Evolutionary conservation across 495 filamentous ascomycete genomes (phyloP).

Genomic region (Xanthoparmelia taractica): DNA sequence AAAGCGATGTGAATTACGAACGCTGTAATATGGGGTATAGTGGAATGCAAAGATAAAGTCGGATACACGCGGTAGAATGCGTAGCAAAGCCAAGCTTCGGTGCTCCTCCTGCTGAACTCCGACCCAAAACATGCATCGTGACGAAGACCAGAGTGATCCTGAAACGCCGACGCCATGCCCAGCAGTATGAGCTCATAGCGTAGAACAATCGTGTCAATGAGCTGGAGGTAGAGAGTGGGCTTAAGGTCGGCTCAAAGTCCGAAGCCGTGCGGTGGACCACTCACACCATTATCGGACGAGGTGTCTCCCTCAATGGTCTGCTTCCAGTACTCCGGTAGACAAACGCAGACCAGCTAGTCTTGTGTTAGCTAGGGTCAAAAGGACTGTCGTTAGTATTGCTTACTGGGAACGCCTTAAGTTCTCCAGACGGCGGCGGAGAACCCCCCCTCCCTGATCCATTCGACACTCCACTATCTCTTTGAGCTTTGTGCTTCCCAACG

Average conservation of each 20-base stretch:
- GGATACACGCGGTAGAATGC: constrained; percentile 4
- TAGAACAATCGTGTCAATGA: background rate
- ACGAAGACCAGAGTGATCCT: background rate
- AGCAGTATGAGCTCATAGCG: constrained; percentile 6
- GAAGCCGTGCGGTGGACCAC: constrained; percentile 16
- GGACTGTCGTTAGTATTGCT: constrained; percentile 2
- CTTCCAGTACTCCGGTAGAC: constrained; percentile 92
- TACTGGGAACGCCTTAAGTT: constrained; percentile 92
- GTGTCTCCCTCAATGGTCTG: constrained; percentile 88
- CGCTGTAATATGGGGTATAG: constrained; percentile 18
- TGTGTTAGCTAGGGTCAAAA: constrained; percentile 11
- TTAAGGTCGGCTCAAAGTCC: constrained; percentile 10
- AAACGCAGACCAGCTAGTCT: constrained; percentile 76
- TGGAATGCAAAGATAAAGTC: constrained; percentile 2
- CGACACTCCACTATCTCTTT: constrained; percentile 90
- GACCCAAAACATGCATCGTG: background rate
- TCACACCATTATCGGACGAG: constrained; percentile 35
- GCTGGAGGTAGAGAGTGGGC: background rate
- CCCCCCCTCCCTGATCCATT: constrained; percentile 60
- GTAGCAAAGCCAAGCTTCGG: constrained; percentile 9
- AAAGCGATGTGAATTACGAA: constrained; percentile 12
- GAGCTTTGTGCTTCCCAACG: constrained; percentile 63
- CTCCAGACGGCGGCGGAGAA: constrained; percentile 65
- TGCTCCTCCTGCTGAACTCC: constrained; percentile 1
- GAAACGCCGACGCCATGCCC: constrained; percentile 15